phyloP scores from a whole-genome alignment of 2,329 filamentous ascomycete genomes.

The Ophiostoma quercus region DNA sequence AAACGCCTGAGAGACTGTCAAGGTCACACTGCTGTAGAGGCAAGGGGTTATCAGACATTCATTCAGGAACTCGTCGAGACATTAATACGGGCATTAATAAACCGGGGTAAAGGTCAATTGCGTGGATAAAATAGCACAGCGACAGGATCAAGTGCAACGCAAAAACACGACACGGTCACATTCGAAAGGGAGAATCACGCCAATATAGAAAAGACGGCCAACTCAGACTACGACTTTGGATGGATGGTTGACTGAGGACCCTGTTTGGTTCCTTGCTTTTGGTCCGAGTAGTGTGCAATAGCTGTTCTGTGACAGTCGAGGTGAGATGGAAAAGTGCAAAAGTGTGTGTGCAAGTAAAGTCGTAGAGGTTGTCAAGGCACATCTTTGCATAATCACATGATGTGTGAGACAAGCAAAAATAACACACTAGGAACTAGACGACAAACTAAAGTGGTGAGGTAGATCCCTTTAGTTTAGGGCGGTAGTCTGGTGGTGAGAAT shows the following conservation, averaged over 20 bases:
- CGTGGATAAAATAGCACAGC: no score
- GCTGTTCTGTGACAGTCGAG: no score
- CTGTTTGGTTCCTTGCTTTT: neutral
- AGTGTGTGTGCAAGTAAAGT: neutral
- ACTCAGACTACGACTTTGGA: neutral
- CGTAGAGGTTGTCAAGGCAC: neutral
- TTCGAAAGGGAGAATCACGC: neutral
- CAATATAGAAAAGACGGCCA: neutral
- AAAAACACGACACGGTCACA: neutral
- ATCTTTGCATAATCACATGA: conserved; percentile 4
- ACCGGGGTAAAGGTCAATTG: neutral
- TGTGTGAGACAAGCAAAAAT: neutral
- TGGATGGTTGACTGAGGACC: conserved; percentile 13
- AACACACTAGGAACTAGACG: neutral
- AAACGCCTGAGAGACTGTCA: neutral
- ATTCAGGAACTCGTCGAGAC: neutral
- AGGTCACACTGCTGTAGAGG: neutral
- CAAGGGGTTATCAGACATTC: neutral
- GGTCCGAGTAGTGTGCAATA: neutral
- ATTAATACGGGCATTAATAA: neutral
- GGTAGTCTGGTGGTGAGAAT: neutral
- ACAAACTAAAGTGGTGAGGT: neutral
- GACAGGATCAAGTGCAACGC: neutral
- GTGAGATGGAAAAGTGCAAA: no score
- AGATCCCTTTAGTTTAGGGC: neutral